Percentiles rank a stretch among this genome's conserved stretches.
Conservation (phyloP, 2,329 filamentous ascomycete species). For the Daldinia sp. region DNA sequence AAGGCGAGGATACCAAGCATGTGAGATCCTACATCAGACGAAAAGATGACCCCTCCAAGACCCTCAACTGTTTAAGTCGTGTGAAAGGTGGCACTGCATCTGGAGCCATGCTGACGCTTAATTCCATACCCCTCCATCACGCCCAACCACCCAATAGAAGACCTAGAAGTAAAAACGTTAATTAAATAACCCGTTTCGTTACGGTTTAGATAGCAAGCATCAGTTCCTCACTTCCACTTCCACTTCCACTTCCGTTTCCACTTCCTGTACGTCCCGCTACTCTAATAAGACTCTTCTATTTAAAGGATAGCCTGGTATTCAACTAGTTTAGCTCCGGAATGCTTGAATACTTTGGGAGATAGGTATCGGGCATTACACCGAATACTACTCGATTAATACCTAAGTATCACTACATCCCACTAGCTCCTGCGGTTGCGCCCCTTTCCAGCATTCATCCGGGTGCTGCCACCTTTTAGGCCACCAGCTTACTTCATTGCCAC, state of each 20-base stretch:
- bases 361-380: no score
- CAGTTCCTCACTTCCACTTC: background rate
- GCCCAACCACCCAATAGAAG: background rate
- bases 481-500: background rate
- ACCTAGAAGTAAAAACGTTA: background rate
- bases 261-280: background rate
- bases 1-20: background rate
- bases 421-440: background rate
- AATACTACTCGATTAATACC: background rate
- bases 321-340: background rate
- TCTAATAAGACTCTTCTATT: background rate
- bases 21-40: background rate
- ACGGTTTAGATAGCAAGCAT: background rate
- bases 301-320: no score
- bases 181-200: background rate
- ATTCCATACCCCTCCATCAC: background rate
- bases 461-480: background rate
- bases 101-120: slow-evolving; percentile 1
- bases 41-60: background rate
- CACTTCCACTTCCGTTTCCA: no score
- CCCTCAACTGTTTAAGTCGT: background rate
- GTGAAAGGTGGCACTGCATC: background rate
- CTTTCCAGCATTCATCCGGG: background rate
- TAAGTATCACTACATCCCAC: background rate
- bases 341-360: no score